Evolutionary conservation across 75 land plant species (phyloP).

Genomic region (Azolla pinnata): DNA sequence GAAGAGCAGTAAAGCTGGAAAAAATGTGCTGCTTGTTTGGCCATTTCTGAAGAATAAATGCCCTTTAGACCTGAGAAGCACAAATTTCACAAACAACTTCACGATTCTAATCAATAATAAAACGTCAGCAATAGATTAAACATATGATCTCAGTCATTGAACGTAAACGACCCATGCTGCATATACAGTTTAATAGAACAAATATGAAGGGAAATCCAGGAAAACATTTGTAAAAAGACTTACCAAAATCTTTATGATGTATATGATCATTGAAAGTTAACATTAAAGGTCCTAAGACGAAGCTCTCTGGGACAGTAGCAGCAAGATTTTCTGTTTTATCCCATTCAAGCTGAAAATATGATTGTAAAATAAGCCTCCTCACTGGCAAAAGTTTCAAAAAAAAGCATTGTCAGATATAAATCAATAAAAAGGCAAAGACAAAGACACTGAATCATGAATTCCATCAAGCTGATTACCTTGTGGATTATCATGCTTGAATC

Average conservation of each 20-base stretch:
- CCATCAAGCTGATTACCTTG: conserved; percentile 68
- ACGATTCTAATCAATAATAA: too few species aligned
- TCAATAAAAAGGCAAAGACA: too few species aligned
- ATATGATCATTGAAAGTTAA: conserved; percentile 73
- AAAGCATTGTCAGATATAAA: too few species aligned
- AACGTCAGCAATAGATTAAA: too few species aligned
- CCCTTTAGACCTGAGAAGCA: conserved; percentile 58
- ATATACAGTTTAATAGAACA: not conserved
- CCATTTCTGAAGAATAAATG: conserved; percentile 53
- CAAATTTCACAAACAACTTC: too few species aligned
- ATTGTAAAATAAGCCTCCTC: conserved; percentile 74
- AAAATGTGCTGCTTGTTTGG: conserved; percentile 51
- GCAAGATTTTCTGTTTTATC: conserved; percentile 21
- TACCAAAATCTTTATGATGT: conserved; percentile 92
- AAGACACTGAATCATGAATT: too few species aligned
- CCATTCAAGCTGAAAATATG: conserved; percentile 74
- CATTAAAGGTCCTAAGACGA: conserved; percentile 68
- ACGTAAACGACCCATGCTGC: too few species aligned
- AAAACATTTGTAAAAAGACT: conserved; percentile 13
- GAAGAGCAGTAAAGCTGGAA: conserved; percentile 23
- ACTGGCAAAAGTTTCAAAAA: too few species aligned
- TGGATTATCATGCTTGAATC: conserved; percentile 79
- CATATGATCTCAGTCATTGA: too few species aligned
- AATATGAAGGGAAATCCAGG: too few species aligned
- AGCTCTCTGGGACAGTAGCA: conserved; percentile 44